phyloP scores from a whole-genome alignment of 2,329 filamentous ascomycete species.

The Fusarium buxicola region DNA sequence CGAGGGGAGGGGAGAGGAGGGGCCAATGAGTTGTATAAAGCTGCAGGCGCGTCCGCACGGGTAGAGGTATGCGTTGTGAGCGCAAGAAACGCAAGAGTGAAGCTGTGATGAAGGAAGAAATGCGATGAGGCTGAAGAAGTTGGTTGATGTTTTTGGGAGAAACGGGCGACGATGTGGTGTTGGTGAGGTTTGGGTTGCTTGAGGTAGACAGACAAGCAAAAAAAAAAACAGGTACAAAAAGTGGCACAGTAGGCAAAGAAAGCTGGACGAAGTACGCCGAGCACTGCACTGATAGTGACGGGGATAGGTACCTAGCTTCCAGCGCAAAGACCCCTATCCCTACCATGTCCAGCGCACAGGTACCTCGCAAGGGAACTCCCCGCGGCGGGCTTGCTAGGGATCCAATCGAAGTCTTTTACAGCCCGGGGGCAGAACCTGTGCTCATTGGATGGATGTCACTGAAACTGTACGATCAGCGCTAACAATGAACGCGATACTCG shows the following conservation, averaged over 20 bases:
- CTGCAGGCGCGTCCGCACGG: conserved; percentile 14
- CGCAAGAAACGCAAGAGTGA: not conserved
- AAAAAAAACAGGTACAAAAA: conserved; percentile 22
- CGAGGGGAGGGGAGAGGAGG: conserved; percentile 25
- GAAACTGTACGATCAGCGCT: conserved; percentile 1
- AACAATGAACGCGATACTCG: too few species aligned
- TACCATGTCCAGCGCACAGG: not conserved
- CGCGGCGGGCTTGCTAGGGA: conserved; percentile 10
- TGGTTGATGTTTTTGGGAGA: conserved; percentile 28
- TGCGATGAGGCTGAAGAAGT: conserved; percentile 29
- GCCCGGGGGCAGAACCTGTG: conserved; percentile 5
- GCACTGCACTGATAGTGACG: conserved; percentile 26
- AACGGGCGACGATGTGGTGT: conserved; percentile 28
- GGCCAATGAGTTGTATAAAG: conserved; percentile 35
- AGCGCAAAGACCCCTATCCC: conserved; percentile 3
- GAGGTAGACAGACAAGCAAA: conserved; percentile 13
- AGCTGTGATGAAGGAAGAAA: conserved; percentile 11
- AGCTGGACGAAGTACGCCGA: conserved; percentile 10
- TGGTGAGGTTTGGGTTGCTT: conserved; percentile 12
- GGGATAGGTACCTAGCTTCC: not conserved
- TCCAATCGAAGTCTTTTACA: conserved; percentile 9
- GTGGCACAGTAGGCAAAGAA: conserved; percentile 15
- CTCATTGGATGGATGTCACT: conserved; percentile 12
- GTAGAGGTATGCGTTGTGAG: conserved; percentile 1
- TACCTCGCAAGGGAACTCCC: conserved; percentile 18